Conservation (phyloP, 75 land plant species). For the Cryptomeria japonica region DNA sequence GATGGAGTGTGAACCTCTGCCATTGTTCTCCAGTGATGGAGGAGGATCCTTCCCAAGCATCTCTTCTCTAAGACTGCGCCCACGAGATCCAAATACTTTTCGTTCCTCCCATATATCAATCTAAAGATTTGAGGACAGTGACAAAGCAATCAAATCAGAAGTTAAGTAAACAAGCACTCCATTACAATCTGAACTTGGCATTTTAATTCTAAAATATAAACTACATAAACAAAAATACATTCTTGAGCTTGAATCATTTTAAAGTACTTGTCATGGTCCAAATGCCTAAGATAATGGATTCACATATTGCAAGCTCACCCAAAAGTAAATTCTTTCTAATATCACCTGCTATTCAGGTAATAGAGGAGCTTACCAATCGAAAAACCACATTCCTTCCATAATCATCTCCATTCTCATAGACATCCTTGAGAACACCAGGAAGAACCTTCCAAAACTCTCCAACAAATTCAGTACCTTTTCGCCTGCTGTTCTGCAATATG, state of each 20-base stretch:
- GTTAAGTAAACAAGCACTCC: neutral
- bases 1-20: constrained; percentile 49
- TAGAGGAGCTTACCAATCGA: constrained; percentile 53
- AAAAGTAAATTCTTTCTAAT: neutral
- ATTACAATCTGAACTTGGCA: neutral
- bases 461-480: constrained; percentile 92
- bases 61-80: constrained; percentile 76
- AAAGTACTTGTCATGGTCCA: neutral
- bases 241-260: neutral
- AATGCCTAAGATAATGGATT: neutral
- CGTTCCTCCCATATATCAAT: constrained; percentile 93
- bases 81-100: constrained; percentile 91
- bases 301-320: neutral
- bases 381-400: constrained; percentile 65
- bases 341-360: neutral
- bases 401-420: constrained; percentile 74
- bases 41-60: constrained; percentile 62
- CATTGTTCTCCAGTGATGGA: constrained; percentile 42
- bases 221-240: neutral
- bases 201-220: neutral
- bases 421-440: constrained; percentile 77
- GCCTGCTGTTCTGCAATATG: constrained; percentile 90
- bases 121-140: constrained; percentile 26
- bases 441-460: constrained; percentile 94
- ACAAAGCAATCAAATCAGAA: neutral